Base-by-base conservation (phyloP, 2,329 filamentous ascomycete species). In the Camillea tinctor region DNA sequence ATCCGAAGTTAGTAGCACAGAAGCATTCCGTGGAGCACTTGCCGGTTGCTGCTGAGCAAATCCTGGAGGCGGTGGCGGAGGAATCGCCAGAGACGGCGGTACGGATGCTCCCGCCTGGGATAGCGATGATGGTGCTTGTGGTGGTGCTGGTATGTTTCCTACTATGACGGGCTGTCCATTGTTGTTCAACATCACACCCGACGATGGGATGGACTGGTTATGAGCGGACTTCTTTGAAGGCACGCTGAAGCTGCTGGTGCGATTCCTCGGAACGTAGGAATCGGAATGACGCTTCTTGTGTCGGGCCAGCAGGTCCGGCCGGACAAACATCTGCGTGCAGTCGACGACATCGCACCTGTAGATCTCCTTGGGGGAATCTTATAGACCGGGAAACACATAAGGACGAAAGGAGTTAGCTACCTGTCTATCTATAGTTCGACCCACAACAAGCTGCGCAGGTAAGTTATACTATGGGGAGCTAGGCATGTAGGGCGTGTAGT, bases 291-390 rank as follows among this genome's bases (percentile, higher is more conserved):
- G 83, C 72, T 87, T 88, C 69, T 84, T 82, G 73, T 90, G 87
- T 44, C 87, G 85, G 54, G 88, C 81, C 66, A 92, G 86, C 49
- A 94, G 81, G 73, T 94, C 91, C 69, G 89, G 87, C 54, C 91
- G 87, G 48, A 94, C 91, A 72, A 94, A 95, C 63, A 86, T 84
- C 61, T 91, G 88, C 59, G 86, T 84, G 75, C 91, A 95, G 61
- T 87, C 88, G 8, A 86, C 84, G 59, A 90, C 86, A 73, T 93
- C 88, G 77, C 91, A 95, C 58, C 81, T 80, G 74, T 89, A 93
- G 66, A 93, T 92, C 70, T 91, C 88, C 75, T 91, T 92, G 26
- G 91, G 90, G 51, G 86, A 86, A 76, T 95, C 90, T 92, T 65
- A 44, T 36, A 4, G 36, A 20, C 44, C 26, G 21, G 53, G n/a